phyloP scores from a whole-genome alignment of 2,329 filamentous ascomycete species.

The Diaporthe citriasiana region DNA sequence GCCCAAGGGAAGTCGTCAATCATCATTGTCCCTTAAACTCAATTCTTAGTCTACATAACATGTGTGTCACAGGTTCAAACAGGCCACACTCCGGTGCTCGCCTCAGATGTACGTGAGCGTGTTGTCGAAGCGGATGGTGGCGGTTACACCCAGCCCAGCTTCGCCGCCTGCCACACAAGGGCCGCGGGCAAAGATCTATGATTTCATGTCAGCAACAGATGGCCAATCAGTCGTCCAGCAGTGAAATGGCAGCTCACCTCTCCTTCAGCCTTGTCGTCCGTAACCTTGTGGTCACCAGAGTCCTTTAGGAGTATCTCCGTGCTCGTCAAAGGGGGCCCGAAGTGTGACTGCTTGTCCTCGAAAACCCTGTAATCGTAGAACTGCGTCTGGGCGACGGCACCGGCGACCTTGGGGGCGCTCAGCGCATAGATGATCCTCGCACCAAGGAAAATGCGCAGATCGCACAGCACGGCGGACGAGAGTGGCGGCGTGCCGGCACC shows the following conservation, averaged over 20 bases:
- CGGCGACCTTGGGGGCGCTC: constrained; percentile 85
- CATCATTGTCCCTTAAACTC: not conserved
- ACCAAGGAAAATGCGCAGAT: constrained; percentile 84
- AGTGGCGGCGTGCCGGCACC: constrained; percentile 75
- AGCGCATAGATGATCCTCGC: constrained; percentile 89
- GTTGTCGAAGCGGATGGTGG: constrained; percentile 78
- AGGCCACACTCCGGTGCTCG: not conserved
- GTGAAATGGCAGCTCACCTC: constrained; percentile 66
- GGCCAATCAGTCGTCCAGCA: not conserved
- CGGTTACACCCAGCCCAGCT: constrained; percentile 73
- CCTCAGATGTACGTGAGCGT: constrained; percentile 72
- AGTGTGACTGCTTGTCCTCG: constrained; percentile 70
- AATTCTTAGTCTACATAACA: constrained; percentile 20
- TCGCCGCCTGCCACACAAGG: constrained; percentile 80
- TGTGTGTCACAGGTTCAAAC: not conserved
- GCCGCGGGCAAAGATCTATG: constrained; percentile 77
- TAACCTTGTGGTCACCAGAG: constrained; percentile 70
- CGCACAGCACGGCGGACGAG: constrained; percentile 78
- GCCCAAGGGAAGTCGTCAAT: not conserved
- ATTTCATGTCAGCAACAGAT: constrained; percentile 40
- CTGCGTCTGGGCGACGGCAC: constrained; percentile 88
- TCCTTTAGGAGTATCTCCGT: constrained; percentile 84
- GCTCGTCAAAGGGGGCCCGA: constrained; percentile 84
- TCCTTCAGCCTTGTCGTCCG: constrained; percentile 72
- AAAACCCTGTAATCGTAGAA: constrained; percentile 86